Percentiles rank a stretch among this genome's conserved stretches.
Conservation (phyloP, 306 rosid species). For the Herpetospermum pedunculosum region DNA sequence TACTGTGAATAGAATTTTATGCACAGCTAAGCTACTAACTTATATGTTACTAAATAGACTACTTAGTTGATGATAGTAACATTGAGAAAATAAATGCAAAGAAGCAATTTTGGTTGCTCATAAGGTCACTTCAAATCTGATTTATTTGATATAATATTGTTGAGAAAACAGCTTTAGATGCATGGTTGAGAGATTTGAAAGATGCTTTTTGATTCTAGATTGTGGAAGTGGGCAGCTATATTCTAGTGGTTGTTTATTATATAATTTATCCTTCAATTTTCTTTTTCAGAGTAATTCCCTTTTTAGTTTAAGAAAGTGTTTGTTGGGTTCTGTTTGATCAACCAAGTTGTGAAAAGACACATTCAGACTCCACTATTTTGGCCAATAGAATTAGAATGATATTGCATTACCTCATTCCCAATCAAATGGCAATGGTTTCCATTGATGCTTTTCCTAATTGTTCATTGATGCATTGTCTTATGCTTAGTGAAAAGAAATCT, state of each 20-base stretch:
- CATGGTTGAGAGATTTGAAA: not conserved
- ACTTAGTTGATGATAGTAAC: not conserved
- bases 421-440: not conserved
- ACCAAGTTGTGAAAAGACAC: not conserved
- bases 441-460: not conserved
- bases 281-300: too few species aligned
- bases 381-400: not conserved
- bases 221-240: not conserved
- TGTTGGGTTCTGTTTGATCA: not conserved
- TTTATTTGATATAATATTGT: not conserved
- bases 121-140: not conserved
- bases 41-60: not conserved
- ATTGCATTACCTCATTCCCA: not conserved
- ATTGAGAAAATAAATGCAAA: not conserved
- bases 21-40: slow-evolving; percentile 1
- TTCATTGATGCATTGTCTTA: not conserved
- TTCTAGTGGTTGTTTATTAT: not conserved
- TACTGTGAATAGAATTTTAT: not conserved
- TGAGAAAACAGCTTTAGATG: not conserved
- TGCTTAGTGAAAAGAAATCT: not conserved
- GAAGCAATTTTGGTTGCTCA: not conserved
- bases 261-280: not conserved
- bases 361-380: not conserved
- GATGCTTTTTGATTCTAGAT: not conserved
- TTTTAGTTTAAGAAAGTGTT: not conserved